phyloP scores from a whole-genome alignment of 148 eudicot genomes.

The Silene conica region DNA sequence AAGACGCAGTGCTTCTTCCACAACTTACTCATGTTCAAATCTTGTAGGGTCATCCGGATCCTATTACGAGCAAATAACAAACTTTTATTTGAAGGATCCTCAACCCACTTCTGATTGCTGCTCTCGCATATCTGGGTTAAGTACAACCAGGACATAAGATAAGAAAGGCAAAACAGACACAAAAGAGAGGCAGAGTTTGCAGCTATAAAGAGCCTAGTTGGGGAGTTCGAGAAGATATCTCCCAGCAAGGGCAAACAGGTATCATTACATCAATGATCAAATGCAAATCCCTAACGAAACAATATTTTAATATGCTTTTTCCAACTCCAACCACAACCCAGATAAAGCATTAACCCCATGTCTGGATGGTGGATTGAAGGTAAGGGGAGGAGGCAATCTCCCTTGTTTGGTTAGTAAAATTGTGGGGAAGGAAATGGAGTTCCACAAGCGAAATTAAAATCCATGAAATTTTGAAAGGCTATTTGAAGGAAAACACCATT shows the following conservation, averaged over 20 bases:
- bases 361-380: neutral
- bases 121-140: constrained; percentile 64
- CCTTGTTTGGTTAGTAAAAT: neutral
- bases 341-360: neutral
- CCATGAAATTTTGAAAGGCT: no score
- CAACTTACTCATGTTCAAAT: constrained; percentile 25
- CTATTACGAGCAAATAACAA: constrained; percentile 72
- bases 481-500: no score
- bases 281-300: neutral
- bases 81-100: constrained; percentile 87
- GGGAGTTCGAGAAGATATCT: neutral
- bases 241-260: neutral
- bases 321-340: neutral
- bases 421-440: neutral
- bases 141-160: constrained; percentile 7
- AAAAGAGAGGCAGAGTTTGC: neutral
- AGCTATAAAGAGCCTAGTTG: neutral
- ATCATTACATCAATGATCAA: neutral
- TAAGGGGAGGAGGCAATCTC: neutral
- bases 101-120: constrained; percentile 79
- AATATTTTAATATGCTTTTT: neutral
- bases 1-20: neutral
- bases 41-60: constrained; percentile 59
- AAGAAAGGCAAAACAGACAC: neutral
- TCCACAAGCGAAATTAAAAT: no score